Conservation (phyloP, 768 basidiomycete species). For the Amanita pseudoporphyria region DNA sequence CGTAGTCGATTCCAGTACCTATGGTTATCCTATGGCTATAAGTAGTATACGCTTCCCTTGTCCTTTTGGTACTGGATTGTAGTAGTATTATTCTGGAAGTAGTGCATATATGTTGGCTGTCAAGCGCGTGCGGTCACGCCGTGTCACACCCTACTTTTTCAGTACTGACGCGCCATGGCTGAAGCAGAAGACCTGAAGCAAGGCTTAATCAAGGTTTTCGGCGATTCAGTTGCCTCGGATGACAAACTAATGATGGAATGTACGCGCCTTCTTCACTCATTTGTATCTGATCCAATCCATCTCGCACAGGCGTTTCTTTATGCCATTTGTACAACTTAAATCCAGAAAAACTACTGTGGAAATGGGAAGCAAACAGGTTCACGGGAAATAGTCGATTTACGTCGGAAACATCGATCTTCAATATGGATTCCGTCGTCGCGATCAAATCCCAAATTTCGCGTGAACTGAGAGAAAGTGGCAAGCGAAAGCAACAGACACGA, state of each 20-base stretch:
- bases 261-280: slow-evolving; percentile 15
- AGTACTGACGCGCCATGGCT: background rate
- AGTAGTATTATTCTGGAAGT: background rate
- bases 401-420: slow-evolving; percentile 29
- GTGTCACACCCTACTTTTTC: background rate
- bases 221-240: slow-evolving; percentile 22
- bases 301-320: slow-evolving; percentile 46
- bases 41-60: background rate
- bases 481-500: slow-evolving; percentile 22
- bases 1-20: slow-evolving; percentile 1
- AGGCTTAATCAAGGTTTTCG: slow-evolving; percentile 20
- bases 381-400: slow-evolving; percentile 20
- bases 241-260: slow-evolving; percentile 44
- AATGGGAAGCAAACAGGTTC: slow-evolving; percentile 55
- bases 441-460: slow-evolving; percentile 43
- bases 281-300: background rate
- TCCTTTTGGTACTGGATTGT: slow-evolving; percentile 1
- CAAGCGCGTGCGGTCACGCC: background rate
- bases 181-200: slow-evolving; percentile 10
- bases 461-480: slow-evolving; percentile 24
- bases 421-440: slow-evolving; percentile 38
- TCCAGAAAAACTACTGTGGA: slow-evolving; percentile 48
- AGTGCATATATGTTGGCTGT: background rate
- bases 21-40: background rate
- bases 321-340: slow-evolving; percentile 52